Evolutionary conservation across 169 alveolate species (phyloP).

Genomic region (Fabrea salina): DNA sequence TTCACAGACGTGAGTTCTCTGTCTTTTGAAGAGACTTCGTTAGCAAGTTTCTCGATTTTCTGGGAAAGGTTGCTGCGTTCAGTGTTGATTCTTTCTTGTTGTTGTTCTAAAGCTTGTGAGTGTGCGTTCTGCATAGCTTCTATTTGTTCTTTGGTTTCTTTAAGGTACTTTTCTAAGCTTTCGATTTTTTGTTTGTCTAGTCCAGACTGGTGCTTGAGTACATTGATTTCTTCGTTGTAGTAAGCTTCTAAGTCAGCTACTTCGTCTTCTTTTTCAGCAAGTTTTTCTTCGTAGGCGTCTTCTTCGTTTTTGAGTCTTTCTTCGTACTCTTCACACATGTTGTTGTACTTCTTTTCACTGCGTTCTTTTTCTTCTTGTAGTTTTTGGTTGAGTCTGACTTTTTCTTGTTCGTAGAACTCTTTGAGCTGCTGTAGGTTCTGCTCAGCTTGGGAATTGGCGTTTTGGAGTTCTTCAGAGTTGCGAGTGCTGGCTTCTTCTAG

Average conservation of each 20-base stretch:
- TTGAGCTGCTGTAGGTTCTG: not conserved
- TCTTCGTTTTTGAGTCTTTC: slow-evolving; percentile 1
- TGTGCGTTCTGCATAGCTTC: slow-evolving; percentile 11
- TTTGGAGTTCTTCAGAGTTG: not conserved
- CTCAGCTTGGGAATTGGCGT: not conserved
- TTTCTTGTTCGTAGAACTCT: slow-evolving; percentile 22
- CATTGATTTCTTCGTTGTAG: slow-evolving; percentile 20
- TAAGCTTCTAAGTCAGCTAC: not conserved
- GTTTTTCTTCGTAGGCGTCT: slow-evolving; percentile 26
- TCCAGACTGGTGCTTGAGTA: slow-evolving; percentile 69
- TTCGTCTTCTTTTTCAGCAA: slow-evolving; percentile 2
- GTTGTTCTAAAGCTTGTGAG: not conserved
- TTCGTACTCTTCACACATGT: slow-evolving; percentile 25
- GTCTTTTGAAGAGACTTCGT: slow-evolving; percentile 55
- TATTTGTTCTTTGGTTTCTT: slow-evolving; percentile 60
- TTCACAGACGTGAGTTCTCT: slow-evolving; percentile 58
- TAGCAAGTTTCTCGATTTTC: slow-evolving; percentile 62
- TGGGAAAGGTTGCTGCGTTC: slow-evolving; percentile 62
- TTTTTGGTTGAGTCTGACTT: slow-evolving; percentile 15
- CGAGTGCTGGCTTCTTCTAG: not conserved
- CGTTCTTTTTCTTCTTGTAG: slow-evolving; percentile 31
- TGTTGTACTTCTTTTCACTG: not conserved
- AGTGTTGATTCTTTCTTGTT: slow-evolving; percentile 23
- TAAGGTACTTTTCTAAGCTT: slow-evolving; percentile 57
- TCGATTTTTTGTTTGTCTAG: slow-evolving; percentile 58